A percentile compares a stretch with the other conserved stretches of the same genome.
Conservation (phyloP, 306 rosid genomes). For the Vachellia collinsii region DNA sequence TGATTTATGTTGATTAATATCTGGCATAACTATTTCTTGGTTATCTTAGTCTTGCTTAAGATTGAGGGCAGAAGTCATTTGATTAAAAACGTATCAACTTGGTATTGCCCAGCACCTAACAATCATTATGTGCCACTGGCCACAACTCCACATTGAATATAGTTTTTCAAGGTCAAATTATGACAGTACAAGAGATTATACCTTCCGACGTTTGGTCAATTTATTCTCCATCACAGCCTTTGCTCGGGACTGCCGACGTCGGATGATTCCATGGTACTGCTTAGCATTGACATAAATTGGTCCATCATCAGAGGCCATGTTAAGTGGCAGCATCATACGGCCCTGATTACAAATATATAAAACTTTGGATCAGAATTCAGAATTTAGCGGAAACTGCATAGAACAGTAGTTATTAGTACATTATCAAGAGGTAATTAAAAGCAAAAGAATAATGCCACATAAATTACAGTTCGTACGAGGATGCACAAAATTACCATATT, state of each 20-base stretch:
- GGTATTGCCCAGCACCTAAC: background rate
- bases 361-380: constrained; percentile 43
- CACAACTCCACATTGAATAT: background rate
- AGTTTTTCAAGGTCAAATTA: constrained; percentile 19
- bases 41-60: background rate
- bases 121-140: constrained; percentile 5
- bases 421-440: constrained; percentile 22
- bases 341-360: constrained; percentile 58
- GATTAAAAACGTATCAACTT: background rate
- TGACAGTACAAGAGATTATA: constrained; percentile 26
- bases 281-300: constrained; percentile 94
- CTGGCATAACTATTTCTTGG: constrained; percentile 6
- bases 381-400: constrained; percentile 14
- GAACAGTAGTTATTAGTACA: background rate
- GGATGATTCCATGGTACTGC: constrained; percentile 93
- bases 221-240: constrained; percentile 72
- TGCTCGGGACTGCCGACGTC: constrained; percentile 90
- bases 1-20: constrained; percentile 2
- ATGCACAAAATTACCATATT: background rate
- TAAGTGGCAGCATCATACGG: constrained; percentile 89
- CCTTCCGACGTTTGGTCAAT: constrained; percentile 69
- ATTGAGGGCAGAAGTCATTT: background rate
- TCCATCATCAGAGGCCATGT: constrained; percentile 79
- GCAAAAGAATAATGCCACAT: background rate
- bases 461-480: background rate